These are phyloP conservation scores for Bretschneidera sinensis DNA, from an alignment of 345 rosid species.

Conservation along the genomic window DNA sequence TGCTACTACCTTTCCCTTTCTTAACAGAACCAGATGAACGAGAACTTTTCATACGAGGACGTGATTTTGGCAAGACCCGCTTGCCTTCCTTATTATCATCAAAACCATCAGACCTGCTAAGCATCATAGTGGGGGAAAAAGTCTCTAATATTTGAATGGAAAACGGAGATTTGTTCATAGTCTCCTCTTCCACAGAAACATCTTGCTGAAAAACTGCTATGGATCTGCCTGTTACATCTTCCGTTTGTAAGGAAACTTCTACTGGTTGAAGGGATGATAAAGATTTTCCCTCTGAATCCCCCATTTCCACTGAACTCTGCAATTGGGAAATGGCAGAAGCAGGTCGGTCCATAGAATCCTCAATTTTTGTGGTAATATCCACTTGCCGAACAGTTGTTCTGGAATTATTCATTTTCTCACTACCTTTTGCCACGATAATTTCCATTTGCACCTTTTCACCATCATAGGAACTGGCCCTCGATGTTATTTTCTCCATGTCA, in stretches of 20 bases:
- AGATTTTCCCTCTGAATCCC: slow-evolving; percentile 24
- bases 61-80: slow-evolving; percentile 44
- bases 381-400: slow-evolving; percentile 13
- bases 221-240: slow-evolving; percentile 25
- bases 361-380: slow-evolving; percentile 22
- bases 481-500: slow-evolving; percentile 26
- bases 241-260: slow-evolving; percentile 23
- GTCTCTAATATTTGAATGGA: slow-evolving; percentile 17
- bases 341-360: slow-evolving; percentile 29
- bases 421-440: slow-evolving; percentile 22
- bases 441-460: slow-evolving; percentile 25
- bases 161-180: slow-evolving; percentile 19
- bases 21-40: slow-evolving; percentile 41
- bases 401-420: slow-evolving; percentile 12
- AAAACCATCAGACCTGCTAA: slow-evolving; percentile 28
- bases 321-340: slow-evolving; percentile 27
- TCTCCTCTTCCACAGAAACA: slow-evolving; percentile 34
- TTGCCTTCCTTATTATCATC: slow-evolving; percentile 44
- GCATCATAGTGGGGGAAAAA: too few species aligned
- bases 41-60: slow-evolving; percentile 54
- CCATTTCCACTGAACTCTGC: slow-evolving; percentile 26
- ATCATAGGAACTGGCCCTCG: slow-evolving; percentile 28
- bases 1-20: slow-evolving; percentile 45
- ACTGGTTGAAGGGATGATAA: slow-evolving; percentile 31
- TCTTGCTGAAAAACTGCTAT: slow-evolving; percentile 32